phyloP scores from a whole-genome alignment of 345 rosid genomes.

The Noccaea caerulescens region DNA sequence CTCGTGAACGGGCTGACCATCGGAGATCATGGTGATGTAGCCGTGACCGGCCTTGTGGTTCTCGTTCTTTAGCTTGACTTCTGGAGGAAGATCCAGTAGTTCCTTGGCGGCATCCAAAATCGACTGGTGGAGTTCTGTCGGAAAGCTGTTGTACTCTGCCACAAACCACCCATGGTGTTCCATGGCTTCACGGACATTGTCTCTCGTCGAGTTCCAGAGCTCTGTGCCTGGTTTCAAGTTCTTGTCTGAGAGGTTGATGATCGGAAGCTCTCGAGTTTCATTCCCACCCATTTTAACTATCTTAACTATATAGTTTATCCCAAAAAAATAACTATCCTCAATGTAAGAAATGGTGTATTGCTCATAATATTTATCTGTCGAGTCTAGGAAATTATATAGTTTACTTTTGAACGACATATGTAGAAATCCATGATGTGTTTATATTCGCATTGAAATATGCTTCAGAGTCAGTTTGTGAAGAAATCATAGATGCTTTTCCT shows the following conservation, averaged over 20 bases:
- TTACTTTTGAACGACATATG: neutral
- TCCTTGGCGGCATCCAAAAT: conserved; percentile 43
- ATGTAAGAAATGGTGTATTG: neutral
- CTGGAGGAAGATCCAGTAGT: conserved; percentile 54
- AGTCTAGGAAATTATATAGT: neutral
- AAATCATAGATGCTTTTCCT: conserved; percentile 27
- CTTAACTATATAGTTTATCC: neutral
- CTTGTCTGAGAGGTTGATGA: conserved; percentile 49
- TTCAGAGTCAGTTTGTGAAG: neutral
- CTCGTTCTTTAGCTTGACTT: conserved; percentile 48
- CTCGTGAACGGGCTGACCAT: conserved; percentile 52
- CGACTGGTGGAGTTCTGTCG: conserved; percentile 37
- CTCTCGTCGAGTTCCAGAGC: conserved; percentile 51
- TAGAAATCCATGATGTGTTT: neutral
- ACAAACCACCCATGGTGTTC: conserved; percentile 63
- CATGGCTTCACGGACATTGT: conserved; percentile 50
- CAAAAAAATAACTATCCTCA: neutral
- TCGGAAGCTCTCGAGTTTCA: conserved; percentile 40
- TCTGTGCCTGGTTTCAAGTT: conserved; percentile 48
- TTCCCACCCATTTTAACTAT: conserved; percentile 22
- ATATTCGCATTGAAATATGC: conserved; percentile 34
- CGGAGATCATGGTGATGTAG: conserved; percentile 47
- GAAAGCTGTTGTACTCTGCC: conserved; percentile 44
- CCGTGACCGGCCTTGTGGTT: conserved; percentile 54
- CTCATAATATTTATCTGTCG: neutral